phyloP scores from a whole-genome alignment of 495 filamentous ascomycete genomes.

The Daldinia loculata region DNA sequence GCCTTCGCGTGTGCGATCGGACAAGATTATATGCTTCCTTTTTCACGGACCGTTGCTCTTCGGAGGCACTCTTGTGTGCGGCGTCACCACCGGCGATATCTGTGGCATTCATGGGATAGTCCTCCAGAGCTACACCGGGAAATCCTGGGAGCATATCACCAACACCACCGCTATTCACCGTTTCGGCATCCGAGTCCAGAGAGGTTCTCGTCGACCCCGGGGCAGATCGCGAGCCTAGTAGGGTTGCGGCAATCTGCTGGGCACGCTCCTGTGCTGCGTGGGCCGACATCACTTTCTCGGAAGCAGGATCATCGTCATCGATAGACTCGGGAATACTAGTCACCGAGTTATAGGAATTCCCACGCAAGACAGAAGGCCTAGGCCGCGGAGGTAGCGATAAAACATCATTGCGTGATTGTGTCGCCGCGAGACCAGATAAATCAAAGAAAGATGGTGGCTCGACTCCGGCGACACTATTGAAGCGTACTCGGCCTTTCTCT shows the following conservation, averaged over 20 bases:
- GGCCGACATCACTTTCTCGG: constrained; percentile 50
- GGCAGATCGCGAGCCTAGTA: constrained; percentile 48
- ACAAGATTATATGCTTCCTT: constrained; percentile 61
- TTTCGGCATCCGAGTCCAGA: constrained; percentile 47
- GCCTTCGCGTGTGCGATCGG: constrained; percentile 57
- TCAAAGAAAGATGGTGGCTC: constrained; percentile 35
- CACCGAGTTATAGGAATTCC: constrained; percentile 47
- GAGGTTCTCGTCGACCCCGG: constrained; percentile 50
- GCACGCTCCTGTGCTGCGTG: constrained; percentile 52
- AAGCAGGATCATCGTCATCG: constrained; percentile 37
- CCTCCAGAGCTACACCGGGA: constrained; percentile 25
- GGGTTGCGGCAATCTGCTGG: constrained; percentile 46
- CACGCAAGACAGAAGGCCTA: constrained; percentile 49
- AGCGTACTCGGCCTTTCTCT: constrained; percentile 47
- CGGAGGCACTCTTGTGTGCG: constrained; percentile 28
- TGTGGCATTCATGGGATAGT: constrained; percentile 24
- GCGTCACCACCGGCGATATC: constrained; percentile 34
- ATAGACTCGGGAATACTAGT: constrained; percentile 41
- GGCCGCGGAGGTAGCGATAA: constrained; percentile 32
- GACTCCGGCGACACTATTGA: constrained; percentile 43
- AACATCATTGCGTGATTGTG: constrained; percentile 22
- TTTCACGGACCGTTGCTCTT: constrained; percentile 43
- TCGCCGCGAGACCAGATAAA: constrained; percentile 21
- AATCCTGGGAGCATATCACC: constrained; percentile 36
- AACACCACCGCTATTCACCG: constrained; percentile 17